phyloP scores from a whole-genome alignment of 345 rosid species.

The Populus davidiana region DNA sequence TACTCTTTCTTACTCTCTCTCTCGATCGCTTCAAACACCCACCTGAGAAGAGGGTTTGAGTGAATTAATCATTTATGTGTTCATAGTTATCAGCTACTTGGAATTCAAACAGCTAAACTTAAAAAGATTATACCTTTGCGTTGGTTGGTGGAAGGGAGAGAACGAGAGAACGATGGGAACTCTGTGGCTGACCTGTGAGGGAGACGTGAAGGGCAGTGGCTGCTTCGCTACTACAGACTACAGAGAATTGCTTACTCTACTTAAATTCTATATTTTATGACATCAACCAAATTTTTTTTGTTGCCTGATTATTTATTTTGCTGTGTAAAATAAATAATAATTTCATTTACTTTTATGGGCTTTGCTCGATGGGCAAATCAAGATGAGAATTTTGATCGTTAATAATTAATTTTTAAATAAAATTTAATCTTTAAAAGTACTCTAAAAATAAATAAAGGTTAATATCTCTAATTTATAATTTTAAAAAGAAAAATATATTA shows the following conservation, averaged over 20 bases:
- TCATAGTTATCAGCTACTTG: background rate
- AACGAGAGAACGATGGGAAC: background rate
- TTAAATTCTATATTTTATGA: too few relatives aligned
- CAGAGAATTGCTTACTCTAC: background rate
- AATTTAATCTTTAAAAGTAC: too few relatives aligned
- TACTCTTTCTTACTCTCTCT: background rate
- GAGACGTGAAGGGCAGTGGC: too few relatives aligned
- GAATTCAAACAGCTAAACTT: background rate
- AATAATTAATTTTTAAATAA: too few relatives aligned
- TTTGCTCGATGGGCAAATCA: background rate
- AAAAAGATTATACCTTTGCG: background rate
- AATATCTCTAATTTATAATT: too few relatives aligned
- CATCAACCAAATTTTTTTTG: background rate
- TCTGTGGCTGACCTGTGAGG: background rate
- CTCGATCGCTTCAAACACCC: background rate
- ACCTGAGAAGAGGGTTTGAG: background rate
- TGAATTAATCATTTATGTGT: background rate
- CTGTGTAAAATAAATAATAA: too few relatives aligned
- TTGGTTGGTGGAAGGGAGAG: background rate
- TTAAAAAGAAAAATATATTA: too few relatives aligned
- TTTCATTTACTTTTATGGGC: background rate
- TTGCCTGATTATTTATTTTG: too few relatives aligned
- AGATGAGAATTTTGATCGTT: too few relatives aligned
- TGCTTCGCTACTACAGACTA: too few relatives aligned
- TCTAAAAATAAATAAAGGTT: too few relatives aligned